phyloP scores from a whole-genome alignment of 106 monocot species.

The Cymbidium sinense region DNA sequence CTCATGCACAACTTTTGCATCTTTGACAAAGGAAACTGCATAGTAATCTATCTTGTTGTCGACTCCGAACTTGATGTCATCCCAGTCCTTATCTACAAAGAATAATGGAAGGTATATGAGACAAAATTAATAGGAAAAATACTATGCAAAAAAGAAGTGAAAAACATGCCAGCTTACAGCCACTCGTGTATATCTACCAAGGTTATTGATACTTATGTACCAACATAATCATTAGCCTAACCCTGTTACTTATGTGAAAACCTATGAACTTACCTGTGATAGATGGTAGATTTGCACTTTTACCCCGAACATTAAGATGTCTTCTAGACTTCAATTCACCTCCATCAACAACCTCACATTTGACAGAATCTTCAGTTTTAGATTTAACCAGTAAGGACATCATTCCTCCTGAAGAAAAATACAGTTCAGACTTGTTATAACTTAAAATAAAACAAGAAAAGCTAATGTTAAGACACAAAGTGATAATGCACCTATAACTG shows the following conservation, averaged over 20 bases:
- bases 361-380: conserved; percentile 88
- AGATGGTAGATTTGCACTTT: conserved; percentile 95
- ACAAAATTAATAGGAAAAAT: not conserved
- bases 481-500: not conserved
- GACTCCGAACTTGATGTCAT: conserved; percentile 99
- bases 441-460: not conserved
- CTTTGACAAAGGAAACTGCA: conserved; percentile 99
- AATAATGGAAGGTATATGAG: not conserved
- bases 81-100: conserved; percentile 96
- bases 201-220: not conserved
- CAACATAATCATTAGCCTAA: not conserved
- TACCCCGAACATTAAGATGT: conserved; percentile 96
- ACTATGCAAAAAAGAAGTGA: not conserved
- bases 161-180: not conserved
- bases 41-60: conserved; percentile 95
- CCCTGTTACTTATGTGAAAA: not conserved
- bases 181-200: not conserved
- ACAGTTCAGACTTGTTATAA: not conserved
- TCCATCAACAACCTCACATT: conserved; percentile 96
- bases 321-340: conserved; percentile 95
- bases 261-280: conserved; percentile 62
- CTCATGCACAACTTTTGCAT: conserved; percentile 95
- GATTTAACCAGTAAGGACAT: conserved; percentile 89
- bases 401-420: conserved; percentile 77
- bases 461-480: not conserved